Percentiles rank a stretch among this genome's conserved stretches.
Conservation (phyloP, 148 eudicot species). For the Fallopia convolvulus region DNA sequence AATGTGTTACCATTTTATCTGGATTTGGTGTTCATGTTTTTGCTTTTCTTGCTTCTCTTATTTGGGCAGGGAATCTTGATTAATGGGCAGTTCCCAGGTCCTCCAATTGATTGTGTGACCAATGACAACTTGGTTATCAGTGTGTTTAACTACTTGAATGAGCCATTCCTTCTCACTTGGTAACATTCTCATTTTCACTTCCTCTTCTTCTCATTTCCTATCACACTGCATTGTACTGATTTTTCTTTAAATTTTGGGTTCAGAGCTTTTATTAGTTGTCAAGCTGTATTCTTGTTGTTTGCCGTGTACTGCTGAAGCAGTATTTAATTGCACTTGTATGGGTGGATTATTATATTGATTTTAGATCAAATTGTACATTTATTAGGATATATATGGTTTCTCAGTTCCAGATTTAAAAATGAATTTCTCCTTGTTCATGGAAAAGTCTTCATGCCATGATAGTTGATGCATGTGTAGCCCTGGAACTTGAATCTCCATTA, state of each 20-base stretch:
- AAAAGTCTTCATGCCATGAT: neutral
- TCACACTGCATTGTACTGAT: conserved; percentile 1
- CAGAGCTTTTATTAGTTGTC: conserved; percentile 2
- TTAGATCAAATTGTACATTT: conserved; percentile 4
- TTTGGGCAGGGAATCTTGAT: conserved; percentile 80
- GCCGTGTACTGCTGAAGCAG: neutral
- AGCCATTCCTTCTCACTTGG: conserved; percentile 97
- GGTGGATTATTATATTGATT: neutral
- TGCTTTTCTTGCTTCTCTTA: neutral
- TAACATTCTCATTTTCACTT: conserved; percentile 15
- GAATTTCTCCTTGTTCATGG: neutral
- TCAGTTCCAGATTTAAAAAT: neutral
- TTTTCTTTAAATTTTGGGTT: neutral
- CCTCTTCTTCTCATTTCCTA: neutral
- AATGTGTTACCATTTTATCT: neutral
- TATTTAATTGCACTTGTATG: conserved; percentile 3
- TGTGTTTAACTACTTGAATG: conserved; percentile 72
- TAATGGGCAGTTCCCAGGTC: conserved; percentile 98
- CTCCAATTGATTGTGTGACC: conserved; percentile 84
- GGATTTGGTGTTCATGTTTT: conserved; percentile 5
- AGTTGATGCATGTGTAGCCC: too few relatives aligned
- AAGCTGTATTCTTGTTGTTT: neutral
- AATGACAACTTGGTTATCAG: conserved; percentile 89
- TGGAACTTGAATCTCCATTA: neutral
- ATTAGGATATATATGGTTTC: neutral